phyloP scores from a whole-genome alignment of 192 early-diverging fungal genomes.

The Pecoramyces ruminantium region DNA sequence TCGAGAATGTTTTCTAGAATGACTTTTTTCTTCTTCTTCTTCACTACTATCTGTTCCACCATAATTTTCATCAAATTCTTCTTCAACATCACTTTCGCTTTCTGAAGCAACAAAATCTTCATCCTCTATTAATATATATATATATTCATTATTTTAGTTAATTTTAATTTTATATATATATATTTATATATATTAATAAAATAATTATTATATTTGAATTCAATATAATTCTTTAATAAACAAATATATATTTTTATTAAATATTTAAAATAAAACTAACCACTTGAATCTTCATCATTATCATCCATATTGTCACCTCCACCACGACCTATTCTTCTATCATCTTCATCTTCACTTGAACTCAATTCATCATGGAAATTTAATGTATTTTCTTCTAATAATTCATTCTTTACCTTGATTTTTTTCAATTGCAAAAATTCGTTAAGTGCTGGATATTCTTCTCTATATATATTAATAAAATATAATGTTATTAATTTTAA shows the following conservation, averaged over 20 bases:
- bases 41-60: constrained; percentile 2
- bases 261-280: constrained; percentile 4
- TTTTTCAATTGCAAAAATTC: constrained; percentile 67
- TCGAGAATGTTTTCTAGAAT: constrained; percentile 1
- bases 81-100: constrained; percentile 17
- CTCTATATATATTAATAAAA: constrained; percentile 17
- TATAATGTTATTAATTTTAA: too few species aligned
- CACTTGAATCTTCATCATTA: constrained; percentile 17
- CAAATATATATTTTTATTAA: constrained; percentile 5
- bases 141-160: too few species aligned
- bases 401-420: constrained; percentile 60
- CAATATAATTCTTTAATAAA: too few species aligned
- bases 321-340: constrained; percentile 9
- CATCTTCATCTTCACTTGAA: constrained; percentile 24
- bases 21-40: constrained; percentile 8
- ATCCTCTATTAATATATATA: constrained; percentile 26
- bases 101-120: constrained; percentile 70
- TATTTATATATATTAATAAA: too few species aligned
- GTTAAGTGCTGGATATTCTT: constrained; percentile 71
- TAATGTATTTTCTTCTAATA: constrained; percentile 24
- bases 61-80: constrained; percentile 21
- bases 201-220: too few species aligned
- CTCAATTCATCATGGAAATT: constrained; percentile 7
- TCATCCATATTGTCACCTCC: constrained; percentile 5
- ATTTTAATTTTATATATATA: too few species aligned